Base-by-base conservation (phyloP, 345 rosid species). In the Erodium maritimum region DNA sequence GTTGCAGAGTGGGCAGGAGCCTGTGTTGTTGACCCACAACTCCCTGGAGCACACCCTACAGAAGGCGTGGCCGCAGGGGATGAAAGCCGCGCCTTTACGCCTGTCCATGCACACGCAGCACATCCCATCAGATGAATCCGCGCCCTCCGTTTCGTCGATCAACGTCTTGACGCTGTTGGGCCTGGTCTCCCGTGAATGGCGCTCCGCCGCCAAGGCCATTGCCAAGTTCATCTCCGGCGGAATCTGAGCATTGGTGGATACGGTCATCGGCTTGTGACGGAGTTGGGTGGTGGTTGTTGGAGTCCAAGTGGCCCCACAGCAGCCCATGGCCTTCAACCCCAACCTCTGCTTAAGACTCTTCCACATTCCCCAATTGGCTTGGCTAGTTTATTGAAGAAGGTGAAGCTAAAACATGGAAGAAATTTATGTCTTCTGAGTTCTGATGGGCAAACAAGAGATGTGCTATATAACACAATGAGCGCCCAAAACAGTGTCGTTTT, bases 41-140 rank as follows among this genome's bases (percentile, higher is more conserved):
- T 87, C 91, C 69, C 86, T 66, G 0, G 91, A 85, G 63, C 97
- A 91, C 1, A 74, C 73, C 61, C 97, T 79, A 55, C 97, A 91
- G 67, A 74, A 83, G 14, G 86, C 54, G 69, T 91, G 97, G 0
- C 97, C 97, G 63, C 97, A 91, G 10, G 97, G 97, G 61, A 91
- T 82, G 66, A 91, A 85, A 19, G 97, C 97, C 52, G 96, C 94
- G 16, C 87, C 96, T 71, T 91, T 91, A 60, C 68, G 74, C 62
- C 91, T 87, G 64, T 85, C 95, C 96, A 85, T 91, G 82, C 97
- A 91, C 66, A 91, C 90, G 76, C 97, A 85, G 74, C 96, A 91
- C 83, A 76, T 10, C 57, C 76, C 75, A 63, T 87, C 89, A 20
- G 8, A 5, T 76, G 67, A 75, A 68, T 82, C 88, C 21, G 60